Base-by-base conservation (phyloP, 2,329 filamentous ascomycete species). In the Echinosphaeria canescens region DNA sequence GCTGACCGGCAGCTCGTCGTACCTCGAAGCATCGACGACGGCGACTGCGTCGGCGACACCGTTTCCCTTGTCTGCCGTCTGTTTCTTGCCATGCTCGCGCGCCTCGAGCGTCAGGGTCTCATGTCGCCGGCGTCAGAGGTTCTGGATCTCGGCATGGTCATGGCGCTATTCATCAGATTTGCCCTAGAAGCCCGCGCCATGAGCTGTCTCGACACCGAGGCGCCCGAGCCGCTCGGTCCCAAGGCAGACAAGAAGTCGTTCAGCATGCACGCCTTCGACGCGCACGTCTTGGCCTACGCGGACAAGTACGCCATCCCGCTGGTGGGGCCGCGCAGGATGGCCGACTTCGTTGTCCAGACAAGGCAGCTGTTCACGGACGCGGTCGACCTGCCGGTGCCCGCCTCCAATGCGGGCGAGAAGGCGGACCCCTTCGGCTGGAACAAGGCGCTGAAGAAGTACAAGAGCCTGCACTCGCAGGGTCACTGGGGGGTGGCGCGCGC, bases 61-160 rank as follows among this genome's bases (percentile, higher is more conserved):
- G 25, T 34, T 24, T 23, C 25, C 3, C 36, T 48, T 10, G 30
- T 44, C 24, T 41, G 42, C 19, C 39, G 39, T 16, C 36, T 49
- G 38, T 50, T 56, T 35, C 37, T 56, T n/a, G 29, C 42, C 14
- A 50, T 46, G 40, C 43, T 56, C 8, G 44, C 46, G 4, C 38
- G 32, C 11, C 42, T 55, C 13, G 48, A 53, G 26, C 30, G 32
- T 13, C 30, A 42, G 10, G 31, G 31, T 4, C 37, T 49, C 9
- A 38, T 56, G 5, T 32, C 42, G 8, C 39, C 42, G 15, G 28
- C 29, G 25, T 47, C 46, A 1, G 46, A 49, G 13, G 36, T 53
- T 13, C 39, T 41, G 28, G 50, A 48, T 29, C 33, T 56, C 2
- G 46, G 44, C 16, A 34, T 40, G 13, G 37, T 52, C 13, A 54